Conservation (phyloP, 2,329 filamentous ascomycete genomes). For the Dactylonectria estremocensis region DNA sequence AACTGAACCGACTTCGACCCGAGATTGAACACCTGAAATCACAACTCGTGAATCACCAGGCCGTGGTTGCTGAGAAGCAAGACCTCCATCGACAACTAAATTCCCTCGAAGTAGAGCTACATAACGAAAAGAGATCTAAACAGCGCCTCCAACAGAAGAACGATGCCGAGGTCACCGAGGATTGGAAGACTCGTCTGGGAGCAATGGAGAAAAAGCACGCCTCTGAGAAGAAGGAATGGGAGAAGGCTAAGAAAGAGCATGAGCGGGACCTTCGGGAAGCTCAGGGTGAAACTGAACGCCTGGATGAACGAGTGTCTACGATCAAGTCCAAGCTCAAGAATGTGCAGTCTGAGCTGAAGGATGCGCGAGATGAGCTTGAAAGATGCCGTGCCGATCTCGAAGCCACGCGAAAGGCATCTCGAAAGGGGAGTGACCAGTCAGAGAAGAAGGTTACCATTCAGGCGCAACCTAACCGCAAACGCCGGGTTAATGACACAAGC, state of each 20-base stretch:
- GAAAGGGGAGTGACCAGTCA: slow-evolving; percentile 34
- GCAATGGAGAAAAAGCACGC: slow-evolving; percentile 56
- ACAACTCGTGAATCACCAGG: slow-evolving; percentile 73
- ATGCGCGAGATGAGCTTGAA: slow-evolving; percentile 61
- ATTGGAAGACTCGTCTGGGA: slow-evolving; percentile 56
- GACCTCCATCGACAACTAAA: slow-evolving; percentile 84
- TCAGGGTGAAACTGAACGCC: slow-evolving; percentile 72
- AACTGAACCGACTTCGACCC: slow-evolving; percentile 67
- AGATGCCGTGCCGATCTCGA: slow-evolving; percentile 60
- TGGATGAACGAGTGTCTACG: slow-evolving; percentile 80
- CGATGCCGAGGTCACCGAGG: slow-evolving; percentile 59
- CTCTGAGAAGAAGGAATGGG: slow-evolving; percentile 61
- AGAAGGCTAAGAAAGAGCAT: slow-evolving; percentile 61
- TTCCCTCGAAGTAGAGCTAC: slow-evolving; percentile 84
- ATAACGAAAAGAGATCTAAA: slow-evolving; percentile 75
- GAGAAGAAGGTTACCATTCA: slow-evolving; percentile 43
- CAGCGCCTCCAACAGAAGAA: slow-evolving; percentile 50
- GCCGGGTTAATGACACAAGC: slow-evolving; percentile 61
- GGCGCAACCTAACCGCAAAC: slow-evolving; percentile 61
- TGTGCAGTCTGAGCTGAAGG: slow-evolving; percentile 81
- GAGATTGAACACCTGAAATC: slow-evolving; percentile 71
- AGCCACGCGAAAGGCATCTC: slow-evolving; percentile 43
- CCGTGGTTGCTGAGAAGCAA: slow-evolving; percentile 83
- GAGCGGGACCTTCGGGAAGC: slow-evolving; percentile 73
- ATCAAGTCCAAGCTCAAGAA: slow-evolving; percentile 79